These are phyloP conservation scores for Ceratobasidium theobromae DNA, from an alignment of 1,284 basidiomycete species.

Conservation along the genomic window DNA sequence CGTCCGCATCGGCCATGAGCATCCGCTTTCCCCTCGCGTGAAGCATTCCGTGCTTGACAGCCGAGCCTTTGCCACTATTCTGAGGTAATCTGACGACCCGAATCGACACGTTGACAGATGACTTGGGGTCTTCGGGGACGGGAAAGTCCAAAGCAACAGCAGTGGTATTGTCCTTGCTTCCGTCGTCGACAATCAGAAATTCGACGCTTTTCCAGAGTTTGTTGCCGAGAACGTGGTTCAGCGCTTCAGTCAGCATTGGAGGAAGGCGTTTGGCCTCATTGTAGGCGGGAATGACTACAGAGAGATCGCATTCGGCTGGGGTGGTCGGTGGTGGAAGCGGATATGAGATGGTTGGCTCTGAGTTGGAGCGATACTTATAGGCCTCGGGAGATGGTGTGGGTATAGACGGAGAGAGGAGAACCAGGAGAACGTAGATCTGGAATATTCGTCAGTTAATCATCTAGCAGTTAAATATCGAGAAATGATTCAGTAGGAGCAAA, in stretches of 20 bases:
- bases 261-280: constrained; percentile 83
- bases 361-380: constrained; percentile 59
- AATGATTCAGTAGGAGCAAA: constrained; percentile 32
- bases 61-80: constrained; percentile 90
- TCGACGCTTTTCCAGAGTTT: constrained; percentile 54
- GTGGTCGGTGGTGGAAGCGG: constrained; percentile 59
- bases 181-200: constrained; percentile 88
- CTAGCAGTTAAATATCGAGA: constrained; percentile 34
- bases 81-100: constrained; percentile 74
- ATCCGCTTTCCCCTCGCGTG: constrained; percentile 76
- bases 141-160: constrained; percentile 60
- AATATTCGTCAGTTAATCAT: constrained; percentile 20
- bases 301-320: constrained; percentile 61
- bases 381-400: constrained; percentile 60
- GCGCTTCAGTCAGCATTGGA: constrained; percentile 73
- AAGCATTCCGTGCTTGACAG: constrained; percentile 86
- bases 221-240: constrained; percentile 50
- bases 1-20: constrained; percentile 92
- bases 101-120: constrained; percentile 52
- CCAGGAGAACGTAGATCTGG: constrained; percentile 63
- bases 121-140: constrained; percentile 55
- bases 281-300: constrained; percentile 86
- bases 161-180: constrained; percentile 75
- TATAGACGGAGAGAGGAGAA: constrained; percentile 69
- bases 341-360: constrained; percentile 51